Evolutionary conservation across 805 yeast species (phyloP), one percentile per base, ranked within the genome.

Genomic region (Cyberlindnera bimundalis): DNA sequence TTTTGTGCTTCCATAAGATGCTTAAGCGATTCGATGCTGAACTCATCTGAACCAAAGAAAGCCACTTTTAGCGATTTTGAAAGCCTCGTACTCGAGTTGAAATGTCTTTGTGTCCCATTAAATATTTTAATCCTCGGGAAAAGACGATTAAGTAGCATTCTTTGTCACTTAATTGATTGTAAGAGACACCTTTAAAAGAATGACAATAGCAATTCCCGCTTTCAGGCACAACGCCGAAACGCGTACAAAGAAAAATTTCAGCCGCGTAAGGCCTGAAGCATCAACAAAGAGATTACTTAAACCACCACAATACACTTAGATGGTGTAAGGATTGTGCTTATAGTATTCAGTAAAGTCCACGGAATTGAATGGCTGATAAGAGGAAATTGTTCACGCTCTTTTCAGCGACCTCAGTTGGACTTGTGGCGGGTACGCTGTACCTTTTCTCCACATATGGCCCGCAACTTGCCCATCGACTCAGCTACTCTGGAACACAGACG

Each of bases 401-500:
- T 13, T 39, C 54, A 8, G 52, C 59, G 18, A 43, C 59, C 2
- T 16, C 56, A 39, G 66, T 49, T 13, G 84, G 83, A 11, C 59
- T 81, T 35, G 73, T 74, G 14, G 78, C 86, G 51, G 95, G 95
- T 1, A 85, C 93, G 2, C 65, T 83, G 52, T 85, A 85, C 60
- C 65, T 84, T 33, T 85, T 79, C 61, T 79, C 86, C 8, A 85
- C 87, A 1, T 85, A 78, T 58, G 81, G 88, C 28, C 91, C 95
- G 0, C 93, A 85, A 57, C 68, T 84, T 40, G 85, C 89, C 1
- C 60, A 60, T 21, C 68, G 69, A 37, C 68, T 85, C 39, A 62
- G 64, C 16, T 76, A 85, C 50, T 57, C 76, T 1, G 87, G 85
- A 3, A 70, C 85, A 0, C 73, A 81, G 39, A 68, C 84, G 5